Evolutionary conservation across 495 filamentous ascomycete species (phyloP), one percentile per base, ranked within the genome.

Genomic region (Clohesyomyces aquaticus): DNA sequence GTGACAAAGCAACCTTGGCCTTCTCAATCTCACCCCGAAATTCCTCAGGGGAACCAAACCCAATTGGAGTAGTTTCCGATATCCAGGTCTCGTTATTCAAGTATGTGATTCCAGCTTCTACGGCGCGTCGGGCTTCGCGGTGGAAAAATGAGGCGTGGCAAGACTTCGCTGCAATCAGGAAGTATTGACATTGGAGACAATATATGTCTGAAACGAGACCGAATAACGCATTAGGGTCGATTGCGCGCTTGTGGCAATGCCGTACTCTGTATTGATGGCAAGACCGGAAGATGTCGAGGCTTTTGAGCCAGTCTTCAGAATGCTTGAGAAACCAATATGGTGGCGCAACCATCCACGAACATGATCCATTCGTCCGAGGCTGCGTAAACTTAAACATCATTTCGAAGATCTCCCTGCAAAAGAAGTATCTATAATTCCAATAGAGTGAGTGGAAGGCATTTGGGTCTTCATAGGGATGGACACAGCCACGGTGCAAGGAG

Each of bases 281-380:
- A 23, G 47, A 48, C 59, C 48, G 50, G 19, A 45, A 54, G 27
- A 54, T 62, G 21, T 54, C 59, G 18, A 25, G 23, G 18, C 27
- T 25, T 26, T 41, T 21, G 8, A 62, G 18, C n/a, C 29, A 10
- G 16, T 45, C 19, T 21, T 48, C 21, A 18, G 48, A 25, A 0
- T 45, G 21, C n/a, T 55, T 25, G 16, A 16, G 12, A n/a, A 25
- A 28, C 49, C 43, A 47, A 12, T 1, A 9, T 1, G 42, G 26
- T 19, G 57, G 57, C 28, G 14, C 42, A 1, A 22, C 14, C n/a
- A 18, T 19, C 12, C n/a, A 4, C n/a, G n/a, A 2, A 6, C 11
- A 56, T 56, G 1, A 19, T 56, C 54, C 18, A 41, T 45, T 1
- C 21, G 18, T n/a, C n/a, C n/a, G n/a, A n/a, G n/a, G n/a, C n/a